phyloP scores from a whole-genome alignment of 129 eudicot genomes.

The Solidago caesia region DNA sequence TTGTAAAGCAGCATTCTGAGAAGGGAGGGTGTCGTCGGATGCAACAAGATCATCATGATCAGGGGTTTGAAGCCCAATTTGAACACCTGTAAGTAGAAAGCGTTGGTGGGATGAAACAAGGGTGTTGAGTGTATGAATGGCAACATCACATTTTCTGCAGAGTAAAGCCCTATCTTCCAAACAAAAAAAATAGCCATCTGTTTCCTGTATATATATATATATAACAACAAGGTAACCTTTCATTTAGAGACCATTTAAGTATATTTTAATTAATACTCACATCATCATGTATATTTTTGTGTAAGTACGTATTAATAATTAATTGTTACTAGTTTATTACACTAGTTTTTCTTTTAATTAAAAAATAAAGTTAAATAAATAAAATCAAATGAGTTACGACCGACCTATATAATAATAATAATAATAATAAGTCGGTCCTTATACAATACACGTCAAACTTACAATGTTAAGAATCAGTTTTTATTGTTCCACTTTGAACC shows the following conservation, averaged over 20 bases:
- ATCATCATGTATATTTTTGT: too few relatives aligned
- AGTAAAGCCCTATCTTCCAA: constrained; percentile 85
- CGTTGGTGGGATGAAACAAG: constrained; percentile 67
- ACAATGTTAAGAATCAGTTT: too few relatives aligned
- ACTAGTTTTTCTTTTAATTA: not conserved
- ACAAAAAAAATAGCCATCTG: constrained; percentile 81
- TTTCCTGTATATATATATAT: constrained; percentile 34
- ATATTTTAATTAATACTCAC: too few relatives aligned
- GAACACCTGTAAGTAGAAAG: constrained; percentile 81
- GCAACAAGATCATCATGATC: constrained; percentile 29
- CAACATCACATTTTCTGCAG: constrained; percentile 84
- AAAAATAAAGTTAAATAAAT: not conserved
- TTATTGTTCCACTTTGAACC: too few relatives aligned
- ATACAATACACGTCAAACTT: too few relatives aligned
- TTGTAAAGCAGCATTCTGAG: constrained; percentile 30
- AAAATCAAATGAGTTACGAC: not conserved
- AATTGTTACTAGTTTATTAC: too few relatives aligned
- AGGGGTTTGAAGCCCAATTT: constrained; percentile 59
- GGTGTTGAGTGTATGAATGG: constrained; percentile 63
- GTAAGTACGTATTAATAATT: too few relatives aligned
- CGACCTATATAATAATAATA: too few relatives aligned
- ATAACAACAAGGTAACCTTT: too few relatives aligned
- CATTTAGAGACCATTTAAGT: too few relatives aligned
- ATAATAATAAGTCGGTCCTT: too few relatives aligned
- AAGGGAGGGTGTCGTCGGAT: constrained; percentile 39